Conservation (phyloP, 257 asterid genomes). For the Paulownia fortunei region DNA sequence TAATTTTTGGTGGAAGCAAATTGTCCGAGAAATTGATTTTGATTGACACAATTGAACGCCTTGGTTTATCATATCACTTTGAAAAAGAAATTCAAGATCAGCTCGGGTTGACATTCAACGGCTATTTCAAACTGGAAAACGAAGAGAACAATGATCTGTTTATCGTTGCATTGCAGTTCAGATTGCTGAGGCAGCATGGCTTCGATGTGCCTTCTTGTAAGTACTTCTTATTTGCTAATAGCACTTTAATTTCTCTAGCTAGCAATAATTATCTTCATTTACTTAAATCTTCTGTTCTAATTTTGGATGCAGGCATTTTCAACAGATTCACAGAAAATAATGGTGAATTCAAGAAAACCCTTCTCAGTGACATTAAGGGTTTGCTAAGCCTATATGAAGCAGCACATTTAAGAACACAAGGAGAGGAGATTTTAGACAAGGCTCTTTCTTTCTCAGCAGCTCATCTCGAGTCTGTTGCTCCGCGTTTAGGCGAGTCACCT, state of each 20-base stretch:
- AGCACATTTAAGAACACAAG: slow-evolving; percentile 20
- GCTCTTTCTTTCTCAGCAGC: slow-evolving; percentile 7
- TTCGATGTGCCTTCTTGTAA: slow-evolving; percentile 32
- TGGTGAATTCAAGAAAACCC: not conserved
- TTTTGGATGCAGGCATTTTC: slow-evolving; percentile 3
- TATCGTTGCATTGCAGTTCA: slow-evolving; percentile 13
- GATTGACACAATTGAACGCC: slow-evolving; percentile 32
- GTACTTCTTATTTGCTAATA: not conserved
- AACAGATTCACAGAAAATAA: not conserved
- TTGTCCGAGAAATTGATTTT: slow-evolving; percentile 17
- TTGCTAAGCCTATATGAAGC: slow-evolving; percentile 26
- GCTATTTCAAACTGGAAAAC: not conserved
- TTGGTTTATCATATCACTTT: slow-evolving; percentile 25
- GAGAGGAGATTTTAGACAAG: slow-evolving; percentile 21
- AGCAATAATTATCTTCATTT: too few relatives aligned
- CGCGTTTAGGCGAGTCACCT: not conserved
- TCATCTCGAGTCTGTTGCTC: slow-evolving; percentile 8
- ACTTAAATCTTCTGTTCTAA: not conserved
- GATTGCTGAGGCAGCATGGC: slow-evolving; percentile 39
- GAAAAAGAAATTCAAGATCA: slow-evolving; percentile 34
- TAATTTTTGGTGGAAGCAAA: not conserved
- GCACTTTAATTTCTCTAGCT: too few relatives aligned
- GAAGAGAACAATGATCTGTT: not conserved
- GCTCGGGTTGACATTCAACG: not conserved
- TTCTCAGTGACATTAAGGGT: slow-evolving; percentile 13